Evolutionary conservation across 306 rosid species (phyloP), one percentile per base, ranked within the genome.

Genomic region (Malus domestica): DNA sequence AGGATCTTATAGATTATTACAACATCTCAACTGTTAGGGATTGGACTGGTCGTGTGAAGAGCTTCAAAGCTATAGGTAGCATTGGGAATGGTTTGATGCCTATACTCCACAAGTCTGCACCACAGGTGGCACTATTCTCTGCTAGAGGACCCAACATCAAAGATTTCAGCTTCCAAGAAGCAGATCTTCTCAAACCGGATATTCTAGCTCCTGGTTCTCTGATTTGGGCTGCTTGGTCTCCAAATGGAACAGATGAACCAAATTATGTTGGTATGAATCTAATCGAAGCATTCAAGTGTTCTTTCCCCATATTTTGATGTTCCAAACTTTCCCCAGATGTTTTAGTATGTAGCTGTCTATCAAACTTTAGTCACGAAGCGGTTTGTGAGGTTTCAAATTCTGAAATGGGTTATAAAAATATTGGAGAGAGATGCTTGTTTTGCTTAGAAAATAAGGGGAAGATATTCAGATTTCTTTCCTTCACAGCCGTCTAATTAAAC

Each of bases 221-320:
- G 76, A 96, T 96, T 77, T 96, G 99, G 99, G 97, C 91, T 82
- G 99, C 99, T 72, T 96, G 99, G 99, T 89, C 96, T 81, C 98
- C 93, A 69, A 96, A 96, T 84, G 99, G 99, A 77, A 96, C 99
- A 1, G 99, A 96, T 68, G 99, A 96, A 58, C 87, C 99, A 25
- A 90, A 96, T 82, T 96, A 90, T 68, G 86, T 74, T 42, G 99
- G 99, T 92, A 77, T 82, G 82, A 72, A 81, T 77, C 67, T 52
- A 73, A 71, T 78, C 72, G 49, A 78, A 66, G 49, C 32, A 30
- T 65, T 49, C 19, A 25, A 46, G n/a, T 65, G 54, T 16, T 65
- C 68, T 72, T 68, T 72, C 73, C 68, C 78, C 72, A 16, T 13
- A 13, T 76, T 64, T 76, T 72, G 52, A 33, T 77, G 52, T 61